A percentile compares a stretch with the other conserved stretches of the same genome.
Conservation (phyloP, 1,284 basidiomycete genomes). For the Stereum hirsutum region DNA sequence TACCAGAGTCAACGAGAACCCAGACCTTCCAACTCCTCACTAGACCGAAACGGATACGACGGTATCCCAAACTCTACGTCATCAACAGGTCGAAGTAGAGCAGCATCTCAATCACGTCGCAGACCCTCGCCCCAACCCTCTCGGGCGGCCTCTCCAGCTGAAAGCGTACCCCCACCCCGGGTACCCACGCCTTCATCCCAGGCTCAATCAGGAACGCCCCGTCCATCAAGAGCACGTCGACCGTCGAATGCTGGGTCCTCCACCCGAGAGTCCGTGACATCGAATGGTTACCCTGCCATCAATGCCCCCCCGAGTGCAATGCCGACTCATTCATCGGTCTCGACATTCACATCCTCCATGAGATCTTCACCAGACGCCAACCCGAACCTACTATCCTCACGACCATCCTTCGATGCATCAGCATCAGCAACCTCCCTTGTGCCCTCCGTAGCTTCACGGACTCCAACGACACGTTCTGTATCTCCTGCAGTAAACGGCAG, state of each 20-base stretch:
- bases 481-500: conserved; percentile 8
- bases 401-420: conserved; percentile 18
- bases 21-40: conserved; percentile 1
- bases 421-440: conserved; percentile 16
- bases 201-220: conserved; percentile 9
- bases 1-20: conserved; percentile 2
- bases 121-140: conserved; percentile 6
- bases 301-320: conserved; percentile 9
- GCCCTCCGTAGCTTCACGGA: conserved; percentile 6
- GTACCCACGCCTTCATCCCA: conserved; percentile 15
- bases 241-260: conserved; percentile 23
- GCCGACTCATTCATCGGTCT: conserved; percentile 10
- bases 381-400: conserved; percentile 12
- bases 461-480: conserved; percentile 5
- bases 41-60: conserved; percentile 5
- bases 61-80: conserved; percentile 5
- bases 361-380: conserved; percentile 11
- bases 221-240: conserved; percentile 24
- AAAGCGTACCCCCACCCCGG: conserved; percentile 12
- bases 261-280: conserved; percentile 14
- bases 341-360: conserved; percentile 9
- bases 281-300: conserved; percentile 18
- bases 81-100: neutral
- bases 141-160: conserved; percentile 8
- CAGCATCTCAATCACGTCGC: neutral